Conservation (phyloP, 345 rosid species). For the Moricandia moricandioides region DNA sequence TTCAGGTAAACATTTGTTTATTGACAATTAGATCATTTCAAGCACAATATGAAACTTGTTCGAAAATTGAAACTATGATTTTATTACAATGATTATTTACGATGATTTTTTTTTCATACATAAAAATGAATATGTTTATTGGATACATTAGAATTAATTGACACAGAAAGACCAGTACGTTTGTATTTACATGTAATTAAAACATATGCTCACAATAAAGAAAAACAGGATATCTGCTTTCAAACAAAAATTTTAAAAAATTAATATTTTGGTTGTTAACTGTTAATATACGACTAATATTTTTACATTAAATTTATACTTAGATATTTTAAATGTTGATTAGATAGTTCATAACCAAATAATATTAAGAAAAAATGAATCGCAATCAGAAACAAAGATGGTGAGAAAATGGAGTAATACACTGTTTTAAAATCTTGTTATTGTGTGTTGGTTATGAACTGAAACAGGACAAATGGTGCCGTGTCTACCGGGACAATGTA, state of each 20-base stretch:
- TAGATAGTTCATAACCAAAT: too few relatives aligned
- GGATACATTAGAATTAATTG: not conserved
- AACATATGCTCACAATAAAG: too few relatives aligned
- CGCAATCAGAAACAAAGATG: not conserved
- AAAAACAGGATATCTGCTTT: too few relatives aligned
- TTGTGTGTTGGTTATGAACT: not conserved
- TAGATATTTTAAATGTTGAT: not conserved
- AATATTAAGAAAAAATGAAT: too few relatives aligned
- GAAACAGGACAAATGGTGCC: constrained; percentile 19
- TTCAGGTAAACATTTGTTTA: constrained; percentile 13
- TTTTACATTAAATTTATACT: not conserved
- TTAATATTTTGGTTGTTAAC: not conserved
- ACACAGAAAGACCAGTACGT: not conserved
- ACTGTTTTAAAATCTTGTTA: not conserved
- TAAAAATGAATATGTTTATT: not conserved
- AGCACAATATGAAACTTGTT: not conserved
- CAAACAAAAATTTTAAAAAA: too few relatives aligned
- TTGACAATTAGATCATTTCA: not conserved
- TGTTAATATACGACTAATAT: not conserved
- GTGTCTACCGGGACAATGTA: not conserved
- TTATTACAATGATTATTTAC: not conserved
- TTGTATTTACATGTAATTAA: not conserved
- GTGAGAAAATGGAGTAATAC: not conserved
- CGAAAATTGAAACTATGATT: not conserved
- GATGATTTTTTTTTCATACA: not conserved